Conservation (phyloP, 345 rosid species). For the Turritis glabra region DNA sequence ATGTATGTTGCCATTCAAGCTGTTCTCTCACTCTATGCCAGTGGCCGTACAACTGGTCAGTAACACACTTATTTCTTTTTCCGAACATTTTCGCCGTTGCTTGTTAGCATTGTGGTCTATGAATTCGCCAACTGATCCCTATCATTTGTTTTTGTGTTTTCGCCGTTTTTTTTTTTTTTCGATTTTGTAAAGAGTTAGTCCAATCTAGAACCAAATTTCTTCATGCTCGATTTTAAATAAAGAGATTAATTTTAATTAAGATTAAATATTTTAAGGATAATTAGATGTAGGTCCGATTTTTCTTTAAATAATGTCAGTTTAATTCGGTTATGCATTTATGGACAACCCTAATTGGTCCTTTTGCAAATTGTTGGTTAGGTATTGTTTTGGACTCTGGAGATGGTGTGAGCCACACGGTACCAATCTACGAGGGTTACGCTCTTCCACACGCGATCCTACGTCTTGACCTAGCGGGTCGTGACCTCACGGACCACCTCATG, state of each 20-base stretch:
- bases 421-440: conserved; percentile 71
- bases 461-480: conserved; percentile 73
- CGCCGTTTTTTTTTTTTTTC: too few relatives aligned
- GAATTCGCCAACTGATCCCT: too few relatives aligned
- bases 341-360: background rate
- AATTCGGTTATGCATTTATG: background rate
- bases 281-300: too few relatives aligned
- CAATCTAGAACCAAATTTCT: too few relatives aligned
- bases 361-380: conserved; percentile 48
- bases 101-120: background rate
- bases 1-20: conserved; percentile 84
- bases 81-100: too few relatives aligned
- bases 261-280: too few relatives aligned
- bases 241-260: too few relatives aligned
- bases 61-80: background rate
- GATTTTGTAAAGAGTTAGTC: too few relatives aligned
- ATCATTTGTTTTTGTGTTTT: too few relatives aligned
- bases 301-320: too few relatives aligned
- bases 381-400: conserved; percentile 69
- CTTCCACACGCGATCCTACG: conserved; percentile 74
- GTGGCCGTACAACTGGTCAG: conserved; percentile 74
- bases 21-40: conserved; percentile 70
- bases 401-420: conserved; percentile 79
- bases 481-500: conserved; percentile 68
- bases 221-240: too few relatives aligned